Conservation (phyloP, 1,284 basidiomycete genomes). For the Malassezia globosa region DNA sequence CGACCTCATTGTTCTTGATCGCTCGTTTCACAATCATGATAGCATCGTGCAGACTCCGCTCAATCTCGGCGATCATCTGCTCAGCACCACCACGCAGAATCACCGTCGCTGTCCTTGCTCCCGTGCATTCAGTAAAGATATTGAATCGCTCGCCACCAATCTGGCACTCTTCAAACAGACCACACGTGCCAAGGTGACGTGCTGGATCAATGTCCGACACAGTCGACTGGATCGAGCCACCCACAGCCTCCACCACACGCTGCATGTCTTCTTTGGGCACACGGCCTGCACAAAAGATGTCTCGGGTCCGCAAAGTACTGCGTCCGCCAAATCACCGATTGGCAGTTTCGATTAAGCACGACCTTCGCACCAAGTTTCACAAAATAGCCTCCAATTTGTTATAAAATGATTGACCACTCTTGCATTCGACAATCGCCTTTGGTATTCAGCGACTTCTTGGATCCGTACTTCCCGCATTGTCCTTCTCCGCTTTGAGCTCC, state of each 20-base stretch:
- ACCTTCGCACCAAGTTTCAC: conserved; percentile 94
- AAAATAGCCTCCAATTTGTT: conserved; percentile 90
- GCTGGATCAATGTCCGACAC: conserved; percentile 72
- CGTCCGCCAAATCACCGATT: conserved; percentile 93
- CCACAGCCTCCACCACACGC: conserved; percentile 88
- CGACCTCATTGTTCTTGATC: conserved; percentile 86
- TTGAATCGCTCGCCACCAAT: conserved; percentile 97
- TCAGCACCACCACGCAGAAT: conserved; percentile 91
- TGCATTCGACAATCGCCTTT: conserved; percentile 96
- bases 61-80: conserved; percentile 97
- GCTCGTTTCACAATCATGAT: conserved; percentile 99
- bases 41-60: conserved; percentile 91
- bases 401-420: conserved; percentile 99
- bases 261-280: conserved; percentile 82
- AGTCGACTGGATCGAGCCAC: conserved; percentile 87
- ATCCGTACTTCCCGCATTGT: conserved; percentile 98
- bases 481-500: conserved; percentile 97
- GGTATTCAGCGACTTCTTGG: conserved; percentile 74
- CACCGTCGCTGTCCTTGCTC: conserved; percentile 96
- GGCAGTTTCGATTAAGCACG: conserved; percentile 93
- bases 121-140: conserved; percentile 80
- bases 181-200: conserved; percentile 85
- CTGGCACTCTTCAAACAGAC: conserved; percentile 82
- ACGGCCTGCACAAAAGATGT: conserved; percentile 97
- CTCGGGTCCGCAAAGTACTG: conserved; percentile 98